Conservation (phyloP, 1,284 basidiomycete genomes). For the Golubevia pallescens region DNA sequence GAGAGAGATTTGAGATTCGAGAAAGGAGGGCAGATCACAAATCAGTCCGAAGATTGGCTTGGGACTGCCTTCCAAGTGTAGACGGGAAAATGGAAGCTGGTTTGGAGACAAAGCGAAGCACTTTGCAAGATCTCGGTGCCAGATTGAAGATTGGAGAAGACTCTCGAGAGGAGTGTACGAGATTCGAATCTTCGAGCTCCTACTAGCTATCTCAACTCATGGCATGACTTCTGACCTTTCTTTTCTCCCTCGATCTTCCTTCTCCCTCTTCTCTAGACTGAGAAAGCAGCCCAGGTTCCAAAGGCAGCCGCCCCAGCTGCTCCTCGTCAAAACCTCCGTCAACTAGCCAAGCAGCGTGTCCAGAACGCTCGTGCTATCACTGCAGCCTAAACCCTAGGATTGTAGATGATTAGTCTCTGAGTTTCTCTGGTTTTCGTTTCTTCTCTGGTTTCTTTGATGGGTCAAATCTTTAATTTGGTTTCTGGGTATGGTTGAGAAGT, state of each 20-base stretch:
- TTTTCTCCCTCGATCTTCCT: not conserved
- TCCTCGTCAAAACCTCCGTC: constrained; percentile 56
- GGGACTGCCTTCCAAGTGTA: no score
- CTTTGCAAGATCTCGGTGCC: no score
- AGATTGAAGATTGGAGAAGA: no score
- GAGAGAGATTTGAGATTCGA: no score
- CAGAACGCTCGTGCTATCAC: constrained; percentile 30
- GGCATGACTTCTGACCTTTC: no score
- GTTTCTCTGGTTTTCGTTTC: not conserved
- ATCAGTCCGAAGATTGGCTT: no score
- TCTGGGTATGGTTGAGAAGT: not conserved
- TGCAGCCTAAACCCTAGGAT: not conserved
- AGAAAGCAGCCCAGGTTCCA: constrained; percentile 56
- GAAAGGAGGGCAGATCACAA: no score
- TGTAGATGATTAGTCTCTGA: not conserved
- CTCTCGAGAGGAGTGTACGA: no score
- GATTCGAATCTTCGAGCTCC: no score
- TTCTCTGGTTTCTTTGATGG: constrained; percentile 7
- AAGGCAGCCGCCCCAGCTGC: constrained; percentile 44
- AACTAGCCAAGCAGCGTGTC: constrained; percentile 57
- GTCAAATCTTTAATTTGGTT: not conserved
- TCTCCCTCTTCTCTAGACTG: constrained; percentile 7
- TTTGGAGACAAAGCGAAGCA: no score
- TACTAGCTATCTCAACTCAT: no score
- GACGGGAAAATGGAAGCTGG: no score